Evolutionary conservation across 305 asterid species (phyloP).

Genomic region (Fraxinus sp.): DNA sequence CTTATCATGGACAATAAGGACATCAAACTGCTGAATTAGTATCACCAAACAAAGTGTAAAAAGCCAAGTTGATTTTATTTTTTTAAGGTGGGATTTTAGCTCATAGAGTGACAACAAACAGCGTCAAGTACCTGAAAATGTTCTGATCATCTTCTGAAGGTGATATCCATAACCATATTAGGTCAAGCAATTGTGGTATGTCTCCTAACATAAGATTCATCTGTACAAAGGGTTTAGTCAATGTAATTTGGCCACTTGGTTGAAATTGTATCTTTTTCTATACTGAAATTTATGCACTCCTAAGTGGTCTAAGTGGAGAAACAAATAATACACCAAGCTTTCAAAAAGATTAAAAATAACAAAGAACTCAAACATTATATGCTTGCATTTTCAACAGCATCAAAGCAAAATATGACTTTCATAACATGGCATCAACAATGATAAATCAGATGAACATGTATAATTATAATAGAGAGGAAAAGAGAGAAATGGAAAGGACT

Average conservation of each 20-base stretch:
- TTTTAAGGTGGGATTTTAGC: neutral
- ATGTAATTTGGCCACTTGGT: neutral
- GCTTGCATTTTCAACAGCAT: conserved; percentile 3
- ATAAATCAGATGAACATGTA: neutral
- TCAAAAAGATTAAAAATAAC: neutral
- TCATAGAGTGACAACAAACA: conserved; percentile 15
- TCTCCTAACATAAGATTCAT: conserved; percentile 95
- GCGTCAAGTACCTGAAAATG: conserved; percentile 62
- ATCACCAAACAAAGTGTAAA: neutral
- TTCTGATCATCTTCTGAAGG: conserved; percentile 70
- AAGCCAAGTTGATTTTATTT: neutral
- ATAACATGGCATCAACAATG: neutral
- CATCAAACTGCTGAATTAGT: conserved; percentile 16
- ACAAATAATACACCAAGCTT: conserved; percentile 1
- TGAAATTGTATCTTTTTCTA: neutral
- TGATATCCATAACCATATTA: conserved; percentile 93
- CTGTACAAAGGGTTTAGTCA: conserved; percentile 55
- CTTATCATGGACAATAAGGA: neutral
- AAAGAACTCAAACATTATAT: neutral
- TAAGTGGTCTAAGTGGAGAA: neutral
- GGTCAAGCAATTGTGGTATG: conserved; percentile 83
- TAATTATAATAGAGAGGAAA: neutral
- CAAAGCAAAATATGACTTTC: neutral
- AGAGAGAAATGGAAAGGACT: neutral
- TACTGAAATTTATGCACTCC: conserved; percentile 1